phyloP scores from a whole-genome alignment of 1,284 basidiomycete species.

The Naganishia sp. region DNA sequence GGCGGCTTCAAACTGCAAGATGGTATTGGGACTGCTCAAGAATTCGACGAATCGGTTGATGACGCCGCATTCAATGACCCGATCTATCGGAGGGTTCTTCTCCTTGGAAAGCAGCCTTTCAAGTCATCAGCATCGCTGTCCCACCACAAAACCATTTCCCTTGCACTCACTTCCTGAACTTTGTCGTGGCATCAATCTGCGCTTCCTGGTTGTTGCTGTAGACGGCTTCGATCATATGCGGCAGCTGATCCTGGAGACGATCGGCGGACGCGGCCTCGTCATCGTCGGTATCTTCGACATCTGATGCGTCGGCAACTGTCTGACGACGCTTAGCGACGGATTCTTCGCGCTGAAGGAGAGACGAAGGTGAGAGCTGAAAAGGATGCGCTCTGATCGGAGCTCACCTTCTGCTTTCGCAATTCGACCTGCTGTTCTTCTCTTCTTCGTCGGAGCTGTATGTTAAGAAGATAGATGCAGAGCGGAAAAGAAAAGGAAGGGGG shows the following conservation, averaged over 20 bases:
- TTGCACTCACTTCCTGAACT: constrained; percentile 78
- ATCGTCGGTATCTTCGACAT: constrained; percentile 71
- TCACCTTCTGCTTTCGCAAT: constrained; percentile 83
- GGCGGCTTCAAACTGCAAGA: constrained; percentile 99
- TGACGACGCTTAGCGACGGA: constrained; percentile 95
- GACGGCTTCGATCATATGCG: constrained; percentile 82
- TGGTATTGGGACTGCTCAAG: constrained; percentile 79
- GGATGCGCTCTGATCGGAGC: constrained; percentile 25
- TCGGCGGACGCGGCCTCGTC: constrained; percentile 61
- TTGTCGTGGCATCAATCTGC: constrained; percentile 89
- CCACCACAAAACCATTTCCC: background rate
- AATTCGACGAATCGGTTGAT: constrained; percentile 98
- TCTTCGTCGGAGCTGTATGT: constrained; percentile 71
- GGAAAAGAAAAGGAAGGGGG: background rate
- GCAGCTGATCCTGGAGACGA: constrained; percentile 45
- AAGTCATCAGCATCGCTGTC: background rate
- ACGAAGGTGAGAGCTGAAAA: background rate
- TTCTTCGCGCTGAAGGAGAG: constrained; percentile 68
- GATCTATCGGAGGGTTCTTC: constrained; percentile 99
- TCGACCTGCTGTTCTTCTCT: constrained; percentile 97
- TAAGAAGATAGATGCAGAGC: background rate
- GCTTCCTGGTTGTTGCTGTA: constrained; percentile 88
- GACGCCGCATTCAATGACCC: constrained; percentile 96
- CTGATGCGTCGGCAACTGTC: constrained; percentile 77
- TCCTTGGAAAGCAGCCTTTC: constrained; percentile 86